These are phyloP conservation scores for Russula foetens DNA, from an alignment of 768 basidiomycete genomes.

Conservation along the genomic window DNA sequence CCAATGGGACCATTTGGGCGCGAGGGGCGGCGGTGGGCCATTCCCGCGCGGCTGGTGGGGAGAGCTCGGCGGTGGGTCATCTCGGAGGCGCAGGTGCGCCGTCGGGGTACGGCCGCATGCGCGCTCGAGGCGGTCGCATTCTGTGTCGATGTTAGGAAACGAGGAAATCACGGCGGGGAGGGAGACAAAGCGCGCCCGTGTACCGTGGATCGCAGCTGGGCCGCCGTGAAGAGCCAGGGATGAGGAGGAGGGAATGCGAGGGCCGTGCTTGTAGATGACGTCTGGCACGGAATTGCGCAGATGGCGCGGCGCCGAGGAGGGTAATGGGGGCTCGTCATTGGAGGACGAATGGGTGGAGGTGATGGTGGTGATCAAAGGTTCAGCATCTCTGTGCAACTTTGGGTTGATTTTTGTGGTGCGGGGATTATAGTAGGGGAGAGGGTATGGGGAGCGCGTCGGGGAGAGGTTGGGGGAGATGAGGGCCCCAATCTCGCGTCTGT, in stretches of 20 bases:
- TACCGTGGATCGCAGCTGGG: not conserved
- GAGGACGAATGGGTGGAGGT: too few relatives aligned
- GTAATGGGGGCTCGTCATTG: not conserved
- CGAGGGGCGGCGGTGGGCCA: not conserved
- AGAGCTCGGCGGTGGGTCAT: constrained; percentile 8
- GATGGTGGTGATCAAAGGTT: not conserved
- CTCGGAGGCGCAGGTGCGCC: not conserved
- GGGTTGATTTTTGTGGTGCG: not conserved
- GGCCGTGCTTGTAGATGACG: constrained; percentile 1
- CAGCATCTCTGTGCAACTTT: not conserved
- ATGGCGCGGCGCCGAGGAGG: not conserved
- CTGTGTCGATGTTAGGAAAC: not conserved
- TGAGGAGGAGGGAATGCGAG: constrained; percentile 2
- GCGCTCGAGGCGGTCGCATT: constrained; percentile 15
- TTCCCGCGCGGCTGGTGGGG: constrained; percentile 10
- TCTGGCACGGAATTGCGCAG: constrained; percentile 8
- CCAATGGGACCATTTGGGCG: constrained; percentile 16
- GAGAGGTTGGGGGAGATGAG: not conserved
- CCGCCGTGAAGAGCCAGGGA: not conserved
- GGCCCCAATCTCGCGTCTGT: not conserved
- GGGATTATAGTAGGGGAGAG: constrained; percentile 9
- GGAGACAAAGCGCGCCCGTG: constrained; percentile 14
- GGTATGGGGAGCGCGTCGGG: constrained; percentile 3
- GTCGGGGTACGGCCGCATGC: constrained; percentile 11
- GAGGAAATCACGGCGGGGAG: not conserved